These are phyloP conservation scores for Entomortierella parvispora DNA, from an alignment of 192 early-diverging fungal species.

Conservation along the genomic window DNA sequence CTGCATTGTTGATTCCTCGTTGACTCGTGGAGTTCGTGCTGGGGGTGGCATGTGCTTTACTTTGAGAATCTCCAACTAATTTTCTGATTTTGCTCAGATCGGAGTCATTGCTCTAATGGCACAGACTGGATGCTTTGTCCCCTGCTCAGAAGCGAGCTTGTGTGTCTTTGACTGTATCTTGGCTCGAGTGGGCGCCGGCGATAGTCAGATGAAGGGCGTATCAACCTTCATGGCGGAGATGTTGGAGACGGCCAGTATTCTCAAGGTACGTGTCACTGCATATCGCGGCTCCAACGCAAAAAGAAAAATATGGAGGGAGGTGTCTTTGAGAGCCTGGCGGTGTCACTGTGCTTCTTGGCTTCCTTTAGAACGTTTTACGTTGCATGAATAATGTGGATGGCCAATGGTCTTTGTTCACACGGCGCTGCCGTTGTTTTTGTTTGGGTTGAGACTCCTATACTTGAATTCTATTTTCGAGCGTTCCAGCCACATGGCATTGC, in stretches of 20 bases:
- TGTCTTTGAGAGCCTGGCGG: not conserved
- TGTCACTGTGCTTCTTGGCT: not conserved
- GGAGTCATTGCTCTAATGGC: constrained; percentile 95
- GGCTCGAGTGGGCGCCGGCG: constrained; percentile 94
- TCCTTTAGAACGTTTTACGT: not conserved
- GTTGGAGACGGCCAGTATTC: constrained; percentile 91
- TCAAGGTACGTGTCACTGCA: constrained; percentile 62
- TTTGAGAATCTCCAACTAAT: not conserved
- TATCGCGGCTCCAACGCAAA: not conserved
- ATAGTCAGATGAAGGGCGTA: constrained; percentile 91
- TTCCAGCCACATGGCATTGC: too few relatives aligned
- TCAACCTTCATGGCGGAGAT: constrained; percentile 98
- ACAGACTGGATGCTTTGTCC: constrained; percentile 94
- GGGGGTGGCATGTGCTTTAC: constrained; percentile 16
- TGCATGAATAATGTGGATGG: too few relatives aligned
- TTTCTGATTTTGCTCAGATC: constrained; percentile 58
- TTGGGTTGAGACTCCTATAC: not conserved
- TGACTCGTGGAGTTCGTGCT: constrained; percentile 9
- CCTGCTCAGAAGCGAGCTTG: constrained; percentile 79
- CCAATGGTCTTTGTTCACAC: too few relatives aligned
- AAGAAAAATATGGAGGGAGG: not conserved
- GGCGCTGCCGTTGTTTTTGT: not conserved
- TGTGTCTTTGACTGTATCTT: constrained; percentile 89
- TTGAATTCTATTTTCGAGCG: not conserved
- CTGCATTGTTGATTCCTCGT: not conserved